These are phyloP conservation scores for Psilocybe tampanensis DNA, from an alignment of 768 basidiomycete species.

Conservation along the genomic window DNA sequence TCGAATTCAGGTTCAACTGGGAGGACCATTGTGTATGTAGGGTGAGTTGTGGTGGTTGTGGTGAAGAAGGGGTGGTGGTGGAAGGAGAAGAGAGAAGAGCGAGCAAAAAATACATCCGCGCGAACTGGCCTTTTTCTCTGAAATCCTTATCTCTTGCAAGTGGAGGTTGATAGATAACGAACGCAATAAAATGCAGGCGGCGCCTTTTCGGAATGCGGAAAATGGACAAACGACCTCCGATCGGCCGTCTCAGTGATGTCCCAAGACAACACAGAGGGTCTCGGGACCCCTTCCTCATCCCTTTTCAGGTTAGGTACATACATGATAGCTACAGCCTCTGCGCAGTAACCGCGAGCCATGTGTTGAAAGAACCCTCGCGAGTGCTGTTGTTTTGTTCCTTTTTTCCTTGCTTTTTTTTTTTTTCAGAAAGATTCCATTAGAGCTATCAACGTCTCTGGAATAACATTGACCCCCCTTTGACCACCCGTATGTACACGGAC, in stretches of 20 bases:
- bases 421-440: too few species aligned
- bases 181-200: constrained; percentile 7
- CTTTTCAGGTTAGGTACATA: neutral
- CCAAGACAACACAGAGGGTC: neutral
- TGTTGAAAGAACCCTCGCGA: too few species aligned
- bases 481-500: too few species aligned
- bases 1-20: constrained; percentile 72
- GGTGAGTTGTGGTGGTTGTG: neutral
- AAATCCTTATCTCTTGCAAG: constrained; percentile 27
- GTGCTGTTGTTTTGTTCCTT: too few species aligned
- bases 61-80: neutral
- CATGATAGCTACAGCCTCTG: neutral
- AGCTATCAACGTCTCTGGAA: too few species aligned
- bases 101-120: constrained; percentile 1
- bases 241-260: constrained; percentile 16
- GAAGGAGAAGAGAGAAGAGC: constrained; percentile 9
- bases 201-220: constrained; percentile 18
- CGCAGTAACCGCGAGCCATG: too few species aligned
- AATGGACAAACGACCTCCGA: constrained; percentile 14
- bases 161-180: constrained; percentile 17
- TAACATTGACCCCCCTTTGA: too few species aligned
- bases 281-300: neutral
- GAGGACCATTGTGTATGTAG: constrained; percentile 35
- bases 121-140: constrained; percentile 18
- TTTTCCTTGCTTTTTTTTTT: too few species aligned